Evolutionary conservation across 2,329 filamentous ascomycete species (phyloP), one percentile per base, ranked within the genome.

Genomic region (Colletotrichum cereale): DNA sequence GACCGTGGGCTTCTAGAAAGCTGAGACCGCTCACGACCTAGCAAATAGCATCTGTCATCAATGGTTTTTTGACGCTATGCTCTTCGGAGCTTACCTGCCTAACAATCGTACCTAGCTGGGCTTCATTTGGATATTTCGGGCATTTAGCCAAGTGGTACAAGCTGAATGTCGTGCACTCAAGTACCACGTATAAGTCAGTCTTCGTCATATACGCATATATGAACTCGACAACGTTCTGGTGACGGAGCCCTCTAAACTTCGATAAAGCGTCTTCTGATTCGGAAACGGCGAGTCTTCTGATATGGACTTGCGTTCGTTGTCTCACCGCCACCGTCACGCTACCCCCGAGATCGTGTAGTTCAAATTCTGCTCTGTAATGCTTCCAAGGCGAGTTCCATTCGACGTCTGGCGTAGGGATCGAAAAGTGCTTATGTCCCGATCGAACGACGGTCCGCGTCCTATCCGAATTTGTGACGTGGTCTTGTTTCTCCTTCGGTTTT

Each of bases 1-100:
- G 50, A 26, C 58, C 18, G 26, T 50, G 10, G 31, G 5, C 42
- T 62, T 62, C 58, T 62, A 62, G 29, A 62, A 34, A 62, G 42
- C 40, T 62, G 26, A 62, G 42, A 52, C 48, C 11, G 48, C 26
- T 29, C 10, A 38, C 29, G 16, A 56, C 31, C 31, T 56, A 56
- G 21, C 18, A 36, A 6, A 29, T 29, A 56, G 29, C 31, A 62
- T n/a, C 40, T 24, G 4, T 52, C 11, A 52, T 31, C 10, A 5
- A 16, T 26, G 10, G 26, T 52, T 24, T 24, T 26, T 52, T 26
- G 7, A 52, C 16, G 24, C 11, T 18, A 47, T 52, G 24, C 10
- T 52, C 26, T 2, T 31, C 21, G 10, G 11, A 26, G 5, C 26
- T 26, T 52, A 18, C 48, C 48, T 52, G 21, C 11, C 48, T 6